Conservation (phyloP, 2,329 filamentous ascomycete species). For the Xylaria sp. region DNA sequence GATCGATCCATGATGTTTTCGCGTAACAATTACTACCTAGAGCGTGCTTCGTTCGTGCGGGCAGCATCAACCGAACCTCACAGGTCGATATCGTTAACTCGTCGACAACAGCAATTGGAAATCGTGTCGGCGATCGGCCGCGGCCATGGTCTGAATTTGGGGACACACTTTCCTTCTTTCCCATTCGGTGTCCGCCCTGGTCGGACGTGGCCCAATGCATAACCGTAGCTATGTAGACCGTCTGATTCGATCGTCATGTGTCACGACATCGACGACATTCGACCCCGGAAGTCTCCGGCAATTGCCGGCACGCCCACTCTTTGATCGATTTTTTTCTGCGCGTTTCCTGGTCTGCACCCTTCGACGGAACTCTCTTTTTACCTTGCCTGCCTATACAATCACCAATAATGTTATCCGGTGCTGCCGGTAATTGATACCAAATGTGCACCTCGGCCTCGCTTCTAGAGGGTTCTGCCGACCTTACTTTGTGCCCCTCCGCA, state of each 20-base stretch:
- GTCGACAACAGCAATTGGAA: background rate
- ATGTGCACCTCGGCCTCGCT: constrained; percentile 9
- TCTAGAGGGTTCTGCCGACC: constrained; percentile 10
- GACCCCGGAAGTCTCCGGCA: constrained; percentile 17
- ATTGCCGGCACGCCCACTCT: constrained; percentile 13
- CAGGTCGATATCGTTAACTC: background rate
- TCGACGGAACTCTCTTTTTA: background rate
- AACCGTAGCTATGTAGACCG: constrained; percentile 1
- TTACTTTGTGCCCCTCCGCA: background rate
- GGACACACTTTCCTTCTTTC: background rate
- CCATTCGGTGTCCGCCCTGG: background rate
- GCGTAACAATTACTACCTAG: constrained; percentile 12
- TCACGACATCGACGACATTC: constrained; percentile 23
- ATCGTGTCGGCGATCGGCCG: constrained; percentile 12
- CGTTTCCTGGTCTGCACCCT: constrained; percentile 2
- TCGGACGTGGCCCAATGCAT: constrained; percentile 8
- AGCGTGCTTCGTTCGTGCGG: background rate
- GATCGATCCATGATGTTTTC: constrained; percentile 8
- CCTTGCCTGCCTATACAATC: background rate
- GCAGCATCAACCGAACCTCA: background rate
- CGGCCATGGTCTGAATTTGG: background rate
- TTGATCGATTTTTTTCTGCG: background rate
- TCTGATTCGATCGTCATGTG: constrained; percentile 26
- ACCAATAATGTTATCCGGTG: constrained; percentile 10
- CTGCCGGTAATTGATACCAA: constrained; percentile 9